These are phyloP conservation scores for Geranomyces variabilis DNA, from an alignment of 192 early-diverging fungal species.

Conservation along the genomic window DNA sequence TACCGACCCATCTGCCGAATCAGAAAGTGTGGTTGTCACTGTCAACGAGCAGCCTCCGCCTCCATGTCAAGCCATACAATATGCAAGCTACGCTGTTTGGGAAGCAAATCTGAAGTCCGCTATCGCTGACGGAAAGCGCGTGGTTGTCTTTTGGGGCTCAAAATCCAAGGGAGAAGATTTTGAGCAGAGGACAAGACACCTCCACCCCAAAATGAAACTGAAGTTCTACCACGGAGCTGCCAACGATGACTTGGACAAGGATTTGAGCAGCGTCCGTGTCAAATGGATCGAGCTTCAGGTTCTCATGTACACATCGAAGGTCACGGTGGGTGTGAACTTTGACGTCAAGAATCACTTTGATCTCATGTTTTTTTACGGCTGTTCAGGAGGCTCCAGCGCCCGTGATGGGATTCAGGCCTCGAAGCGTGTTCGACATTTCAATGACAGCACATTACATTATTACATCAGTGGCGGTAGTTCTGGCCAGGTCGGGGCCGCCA, in stretches of 20 bases:
- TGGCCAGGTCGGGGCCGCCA: conserved; percentile 1
- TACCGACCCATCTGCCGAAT: conserved; percentile 1
- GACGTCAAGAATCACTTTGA: conserved; percentile 14
- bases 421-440: conserved; percentile 3
- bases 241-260: conserved; percentile 17
- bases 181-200: not conserved
- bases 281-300: conserved; percentile 9
- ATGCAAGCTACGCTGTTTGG: conserved; percentile 15
- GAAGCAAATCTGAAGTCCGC: conserved; percentile 2
- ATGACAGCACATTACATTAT: conserved; percentile 14
- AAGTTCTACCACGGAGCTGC: conserved; percentile 14
- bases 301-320: conserved; percentile 17
- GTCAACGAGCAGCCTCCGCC: conserved; percentile 12
- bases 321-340: conserved; percentile 20
- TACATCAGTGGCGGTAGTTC: conserved; percentile 15
- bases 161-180: conserved; percentile 15
- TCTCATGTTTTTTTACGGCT: conserved; percentile 13
- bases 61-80: conserved; percentile 5
- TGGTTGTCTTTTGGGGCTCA: conserved; percentile 17
- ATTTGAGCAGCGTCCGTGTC: conserved; percentile 9
- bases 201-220: conserved; percentile 1
- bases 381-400: conserved; percentile 5
- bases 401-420: conserved; percentile 14
- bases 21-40: conserved; percentile 10
- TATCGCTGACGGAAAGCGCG: conserved; percentile 9